Evolutionary conservation across 1,139 yeast species (phyloP), one percentile per base, ranked within the genome.

Genomic region (Diutina rugosa): DNA sequence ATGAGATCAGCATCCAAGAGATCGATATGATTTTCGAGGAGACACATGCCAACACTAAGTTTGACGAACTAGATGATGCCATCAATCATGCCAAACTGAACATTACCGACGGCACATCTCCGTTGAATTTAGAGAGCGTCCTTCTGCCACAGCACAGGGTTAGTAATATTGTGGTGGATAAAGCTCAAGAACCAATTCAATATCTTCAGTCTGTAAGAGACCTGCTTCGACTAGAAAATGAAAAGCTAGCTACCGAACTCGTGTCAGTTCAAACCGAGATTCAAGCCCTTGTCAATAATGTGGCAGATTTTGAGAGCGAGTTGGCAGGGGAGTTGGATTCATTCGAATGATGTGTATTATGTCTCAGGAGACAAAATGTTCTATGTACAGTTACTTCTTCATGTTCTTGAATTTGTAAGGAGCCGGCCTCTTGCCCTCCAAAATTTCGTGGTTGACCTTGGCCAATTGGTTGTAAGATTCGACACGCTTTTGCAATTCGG

Each of bases 1-100:
- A 73, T 51, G 69, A 72, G 12, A 78, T 80, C 35, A 79, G 90
- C 1, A 66, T 75, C 56, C 72, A 76, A 46, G 95, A 89, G 66
- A 87, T 88, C 61, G 80, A 80, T 7, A 77, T 81, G 51, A 85
- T 89, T 3, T 84, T 82, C 63, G 67, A 72, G 12, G 96, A 89
- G 60, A 72, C 90, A 46, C 76, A 81, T 32, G 73, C 87, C 1
- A 74, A 81, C 58, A 60, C 58, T 46, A 86, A 84, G 62, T 69
- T 90, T 57, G 73, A 83, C 60, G 84, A 81, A 57, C 70, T 90
- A 56, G 97, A 90, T 65, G 82, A 78, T 51, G 69, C 89, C 30
- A 78, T 89, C 28, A 70, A 72, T 14, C 74, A 73, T 16, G 93
- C 95, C 0, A 71, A 71, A 56, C 51, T 59, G 30, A 61, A 78